These are phyloP conservation scores for Paecilomyces sp. DNA, from an alignment of 2,329 filamentous ascomycete species.

Conservation along the genomic window DNA sequence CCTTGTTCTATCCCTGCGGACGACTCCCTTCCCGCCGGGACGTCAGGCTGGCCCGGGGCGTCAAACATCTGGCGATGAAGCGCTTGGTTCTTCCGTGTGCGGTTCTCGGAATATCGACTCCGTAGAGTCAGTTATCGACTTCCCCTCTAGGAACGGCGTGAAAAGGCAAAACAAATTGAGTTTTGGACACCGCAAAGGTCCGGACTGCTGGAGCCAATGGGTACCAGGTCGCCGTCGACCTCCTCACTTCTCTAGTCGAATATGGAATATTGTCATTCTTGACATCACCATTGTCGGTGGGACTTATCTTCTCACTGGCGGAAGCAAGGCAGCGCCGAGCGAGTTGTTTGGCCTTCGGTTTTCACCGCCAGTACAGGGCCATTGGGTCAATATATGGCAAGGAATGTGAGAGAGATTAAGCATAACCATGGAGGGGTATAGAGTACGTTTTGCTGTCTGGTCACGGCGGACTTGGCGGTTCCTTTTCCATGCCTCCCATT, in stretches of 20 bases:
- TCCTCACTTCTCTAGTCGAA: not conserved
- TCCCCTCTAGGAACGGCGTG: not conserved
- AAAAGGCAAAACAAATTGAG: not conserved
- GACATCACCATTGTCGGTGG: not conserved
- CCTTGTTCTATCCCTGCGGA: not conserved
- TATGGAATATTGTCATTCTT: not conserved
- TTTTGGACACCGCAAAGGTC: not conserved
- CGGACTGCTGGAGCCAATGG: not conserved
- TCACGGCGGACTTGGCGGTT: not conserved
- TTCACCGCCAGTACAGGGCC: not conserved
- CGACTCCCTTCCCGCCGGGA: not conserved
- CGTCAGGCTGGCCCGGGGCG: not conserved
- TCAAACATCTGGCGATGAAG: not conserved
- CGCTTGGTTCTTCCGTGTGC: not conserved
- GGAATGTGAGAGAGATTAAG: slow-evolving; percentile 1
- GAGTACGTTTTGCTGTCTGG: not conserved
- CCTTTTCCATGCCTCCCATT: not conserved
- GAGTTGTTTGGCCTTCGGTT: not conserved
- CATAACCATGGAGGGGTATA: not conserved
- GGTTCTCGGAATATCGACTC: not conserved
- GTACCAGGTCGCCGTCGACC: not conserved
- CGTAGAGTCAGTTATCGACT: not conserved
- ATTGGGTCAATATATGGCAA: not conserved
- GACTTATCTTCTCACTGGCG: not conserved
- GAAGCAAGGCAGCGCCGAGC: not conserved